Evolutionary conservation across 495 filamentous ascomycete species (phyloP).

Genomic region (Penicillium verhagenii): DNA sequence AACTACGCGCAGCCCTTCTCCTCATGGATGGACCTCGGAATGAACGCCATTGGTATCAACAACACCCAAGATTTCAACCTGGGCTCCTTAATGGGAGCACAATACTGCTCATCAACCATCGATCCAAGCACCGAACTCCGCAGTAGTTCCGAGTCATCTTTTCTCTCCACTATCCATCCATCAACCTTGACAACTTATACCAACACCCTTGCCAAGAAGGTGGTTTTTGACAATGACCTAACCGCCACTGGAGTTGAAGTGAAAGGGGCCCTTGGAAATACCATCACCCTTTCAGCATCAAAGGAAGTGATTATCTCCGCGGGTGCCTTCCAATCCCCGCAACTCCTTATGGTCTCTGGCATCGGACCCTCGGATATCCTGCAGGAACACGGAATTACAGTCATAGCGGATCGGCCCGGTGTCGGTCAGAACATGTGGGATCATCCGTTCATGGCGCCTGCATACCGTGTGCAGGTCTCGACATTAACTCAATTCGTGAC

Average conservation of each 20-base stretch:
- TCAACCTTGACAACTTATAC: slow-evolving; percentile 16
- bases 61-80: slow-evolving; percentile 20
- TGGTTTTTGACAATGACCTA: slow-evolving; percentile 21
- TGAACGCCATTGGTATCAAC: slow-evolving; percentile 42
- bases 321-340: slow-evolving; percentile 17
- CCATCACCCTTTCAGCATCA: slow-evolving; percentile 11
- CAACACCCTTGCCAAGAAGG: slow-evolving; percentile 23
- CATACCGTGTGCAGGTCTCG: slow-evolving; percentile 18
- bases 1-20: slow-evolving; percentile 47
- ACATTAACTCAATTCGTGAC: slow-evolving; percentile 21
- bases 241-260: slow-evolving; percentile 26
- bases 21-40: slow-evolving; percentile 35
- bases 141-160: slow-evolving; percentile 38
- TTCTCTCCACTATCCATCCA: slow-evolving; percentile 20
- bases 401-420: slow-evolving; percentile 8
- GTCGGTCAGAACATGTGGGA: slow-evolving; percentile 23
- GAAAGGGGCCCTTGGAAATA: slow-evolving; percentile 11
- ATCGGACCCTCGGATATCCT: slow-evolving; percentile 5
- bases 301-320: slow-evolving; percentile 20
- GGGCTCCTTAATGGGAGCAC: slow-evolving; percentile 39
- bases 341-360: slow-evolving; percentile 17
- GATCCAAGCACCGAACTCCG: slow-evolving; percentile 30
- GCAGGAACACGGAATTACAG: slow-evolving; percentile 5
- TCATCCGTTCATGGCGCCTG: slow-evolving; percentile 15
- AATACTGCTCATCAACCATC: slow-evolving; percentile 43